These are phyloP conservation scores for Trichoderma virens DNA, from an alignment of 495 filamentous ascomycete genomes.

Conservation along the genomic window DNA sequence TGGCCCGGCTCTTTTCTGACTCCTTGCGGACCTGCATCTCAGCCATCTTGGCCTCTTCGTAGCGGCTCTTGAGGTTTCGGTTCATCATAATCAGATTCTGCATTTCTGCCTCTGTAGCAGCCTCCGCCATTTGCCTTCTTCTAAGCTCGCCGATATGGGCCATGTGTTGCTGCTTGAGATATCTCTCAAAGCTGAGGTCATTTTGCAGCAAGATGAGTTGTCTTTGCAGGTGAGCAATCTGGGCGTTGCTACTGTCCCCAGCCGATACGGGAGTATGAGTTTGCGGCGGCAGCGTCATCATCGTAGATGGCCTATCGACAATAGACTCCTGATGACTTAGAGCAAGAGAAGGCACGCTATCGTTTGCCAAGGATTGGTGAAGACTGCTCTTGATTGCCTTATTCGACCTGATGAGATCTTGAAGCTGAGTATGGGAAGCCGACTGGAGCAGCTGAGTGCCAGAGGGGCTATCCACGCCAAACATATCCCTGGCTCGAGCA, in stretches of 20 bases:
- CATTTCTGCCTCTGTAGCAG: conserved; percentile 64
- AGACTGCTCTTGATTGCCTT: conserved; percentile 43
- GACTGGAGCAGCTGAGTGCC: conserved; percentile 38
- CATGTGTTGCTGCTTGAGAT: conserved; percentile 67
- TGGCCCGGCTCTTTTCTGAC: conserved; percentile 51
- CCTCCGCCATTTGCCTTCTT: conserved; percentile 58
- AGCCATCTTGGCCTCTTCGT: conserved; percentile 59
- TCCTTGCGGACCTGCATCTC: conserved; percentile 59
- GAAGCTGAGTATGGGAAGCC: conserved; percentile 39
- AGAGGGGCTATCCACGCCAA: conserved; percentile 47
- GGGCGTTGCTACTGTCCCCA: conserved; percentile 21
- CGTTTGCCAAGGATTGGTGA: conserved; percentile 41
- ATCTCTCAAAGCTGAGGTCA: conserved; percentile 69
- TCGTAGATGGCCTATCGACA: conserved; percentile 22
- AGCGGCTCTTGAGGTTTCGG: conserved; percentile 55
- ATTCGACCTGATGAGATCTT: conserved; percentile 47
- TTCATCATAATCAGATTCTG: conserved; percentile 67
- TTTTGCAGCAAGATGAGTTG: conserved; percentile 61
- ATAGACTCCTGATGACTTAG: conserved; percentile 35
- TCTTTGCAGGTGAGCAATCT: conserved; percentile 52
- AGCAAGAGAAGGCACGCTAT: conserved; percentile 41
- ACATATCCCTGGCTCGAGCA: conserved; percentile 23
- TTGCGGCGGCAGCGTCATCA: conserved; percentile 15
- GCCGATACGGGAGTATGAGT: conserved; percentile 7
- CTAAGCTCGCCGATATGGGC: conserved; percentile 65